Percentiles rank a stretch among this genome's conserved stretches.
phyloP scores from a whole-genome alignment of 805 yeast species.

The Zygosaccharomyces gambellarensis region DNA sequence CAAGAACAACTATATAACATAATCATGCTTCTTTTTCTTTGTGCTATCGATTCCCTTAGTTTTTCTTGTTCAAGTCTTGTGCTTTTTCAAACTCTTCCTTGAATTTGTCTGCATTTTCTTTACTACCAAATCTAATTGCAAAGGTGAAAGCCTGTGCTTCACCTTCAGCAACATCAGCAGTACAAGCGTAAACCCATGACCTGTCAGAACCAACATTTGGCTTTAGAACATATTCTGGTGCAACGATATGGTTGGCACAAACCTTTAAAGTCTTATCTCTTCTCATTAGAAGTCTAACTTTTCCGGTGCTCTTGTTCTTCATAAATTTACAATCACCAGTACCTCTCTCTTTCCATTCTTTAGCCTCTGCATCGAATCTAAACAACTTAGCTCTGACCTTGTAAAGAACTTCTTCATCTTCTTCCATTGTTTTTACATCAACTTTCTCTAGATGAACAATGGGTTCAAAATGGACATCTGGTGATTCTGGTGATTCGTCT shows the following conservation, averaged over 20 bases:
- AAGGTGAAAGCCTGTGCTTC: conserved; percentile 92
- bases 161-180: conserved; percentile 94
- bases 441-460: conserved; percentile 91
- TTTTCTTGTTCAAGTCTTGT: conserved; percentile 57
- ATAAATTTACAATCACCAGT: conserved; percentile 96
- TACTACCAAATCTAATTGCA: conserved; percentile 90
- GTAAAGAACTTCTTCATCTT: conserved; percentile 73
- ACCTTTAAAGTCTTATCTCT: conserved; percentile 97
- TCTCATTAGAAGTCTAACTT: conserved; percentile 93
- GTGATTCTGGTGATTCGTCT: conserved; percentile 39
- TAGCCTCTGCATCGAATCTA: conserved; percentile 75
- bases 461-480: conserved; percentile 88
- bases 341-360: conserved; percentile 99
- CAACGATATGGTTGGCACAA: conserved; percentile 92
- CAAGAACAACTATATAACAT: not conserved
- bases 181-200: conserved; percentile 95
- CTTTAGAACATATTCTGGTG: conserved; percentile 75
- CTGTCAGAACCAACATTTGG: conserved; percentile 96
- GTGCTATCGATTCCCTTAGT: conserved; percentile 1
- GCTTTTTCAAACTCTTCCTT: conserved; percentile 89
- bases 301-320: conserved; percentile 75
- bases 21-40: not conserved
- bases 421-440: conserved; percentile 94
- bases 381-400: conserved; percentile 94
- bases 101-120: conserved; percentile 92